Evolutionary conservation across 306 rosid species (phyloP).

Genomic region (Styphnolobium japonicum): DNA sequence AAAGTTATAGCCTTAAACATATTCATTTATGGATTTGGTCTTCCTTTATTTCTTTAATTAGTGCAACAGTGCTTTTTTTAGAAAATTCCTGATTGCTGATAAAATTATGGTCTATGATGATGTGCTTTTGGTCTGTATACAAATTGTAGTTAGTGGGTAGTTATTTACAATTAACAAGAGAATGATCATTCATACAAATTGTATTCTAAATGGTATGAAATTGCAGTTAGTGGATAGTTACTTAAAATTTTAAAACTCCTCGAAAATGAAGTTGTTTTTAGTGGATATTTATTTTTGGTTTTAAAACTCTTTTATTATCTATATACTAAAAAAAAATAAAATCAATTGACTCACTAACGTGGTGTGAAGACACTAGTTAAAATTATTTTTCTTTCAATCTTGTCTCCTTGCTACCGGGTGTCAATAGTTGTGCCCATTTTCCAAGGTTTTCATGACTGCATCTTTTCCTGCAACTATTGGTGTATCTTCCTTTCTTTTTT

Average conservation of each 20-base stretch:
- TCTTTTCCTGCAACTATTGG: not conserved
- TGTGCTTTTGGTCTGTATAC: not conserved
- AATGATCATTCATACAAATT: not conserved
- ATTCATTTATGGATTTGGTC: not conserved
- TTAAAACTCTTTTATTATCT: not conserved
- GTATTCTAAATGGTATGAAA: not conserved
- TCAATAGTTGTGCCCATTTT: not conserved
- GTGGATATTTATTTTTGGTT: not conserved
- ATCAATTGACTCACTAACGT: not conserved
- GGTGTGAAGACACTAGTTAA: not conserved
- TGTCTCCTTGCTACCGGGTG: not conserved
- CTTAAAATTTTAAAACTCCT: not conserved
- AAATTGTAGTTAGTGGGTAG: not conserved
- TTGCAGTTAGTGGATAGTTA: not conserved
- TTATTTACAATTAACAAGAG: not conserved
- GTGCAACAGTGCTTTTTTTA: not conserved
- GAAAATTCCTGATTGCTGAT: slow-evolving; percentile 5
- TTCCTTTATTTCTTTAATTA: not conserved
- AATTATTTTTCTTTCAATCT: not conserved
- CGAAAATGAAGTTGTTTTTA: not conserved
- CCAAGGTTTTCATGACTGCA: not conserved
- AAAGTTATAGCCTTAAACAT: not conserved
- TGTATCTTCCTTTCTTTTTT: not conserved
- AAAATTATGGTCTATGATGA: slow-evolving; percentile 20
- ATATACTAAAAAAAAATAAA: not conserved